Conservation (phyloP, 768 basidiomycete genomes). For the Gloeopeniophorella convolvens region DNA sequence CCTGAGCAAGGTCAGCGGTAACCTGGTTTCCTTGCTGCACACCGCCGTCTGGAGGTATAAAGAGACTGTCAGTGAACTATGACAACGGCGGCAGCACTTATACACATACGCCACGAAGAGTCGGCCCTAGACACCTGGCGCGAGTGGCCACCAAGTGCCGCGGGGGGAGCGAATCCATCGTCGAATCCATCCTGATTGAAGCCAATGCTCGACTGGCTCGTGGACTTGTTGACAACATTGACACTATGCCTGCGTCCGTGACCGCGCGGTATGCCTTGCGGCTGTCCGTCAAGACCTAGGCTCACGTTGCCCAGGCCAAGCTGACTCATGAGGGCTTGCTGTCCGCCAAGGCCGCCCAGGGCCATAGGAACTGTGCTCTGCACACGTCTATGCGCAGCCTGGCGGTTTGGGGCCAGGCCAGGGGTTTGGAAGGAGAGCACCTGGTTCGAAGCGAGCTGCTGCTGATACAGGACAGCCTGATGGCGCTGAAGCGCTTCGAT, state of each 20-base stretch:
- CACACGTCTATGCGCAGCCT: slow-evolving; percentile 64
- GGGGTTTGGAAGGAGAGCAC: slow-evolving; percentile 75
- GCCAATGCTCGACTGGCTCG: slow-evolving; percentile 39
- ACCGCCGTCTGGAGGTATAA: slow-evolving; percentile 50
- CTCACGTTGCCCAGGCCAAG: slow-evolving; percentile 55
- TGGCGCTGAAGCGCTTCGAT: slow-evolving; percentile 89
- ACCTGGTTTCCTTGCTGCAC: slow-evolving; percentile 51
- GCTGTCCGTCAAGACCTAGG: slow-evolving; percentile 56
- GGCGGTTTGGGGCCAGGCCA: slow-evolving; percentile 60
- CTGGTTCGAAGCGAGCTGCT: slow-evolving; percentile 83
- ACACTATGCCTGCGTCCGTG: slow-evolving; percentile 89
- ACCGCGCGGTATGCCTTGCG: slow-evolving; percentile 64
- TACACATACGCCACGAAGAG: slow-evolving; percentile 86
- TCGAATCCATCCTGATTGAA: slow-evolving; percentile 69
- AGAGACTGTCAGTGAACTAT: slow-evolving; percentile 7
- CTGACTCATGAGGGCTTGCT: slow-evolving; percentile 60
- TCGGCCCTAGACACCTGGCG: slow-evolving; percentile 71
- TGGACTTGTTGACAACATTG: slow-evolving; percentile 78
- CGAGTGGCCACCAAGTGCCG: slow-evolving; percentile 59
- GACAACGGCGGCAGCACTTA: slow-evolving; percentile 29
- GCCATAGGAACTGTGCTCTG: slow-evolving; percentile 76
- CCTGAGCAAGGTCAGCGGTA: slow-evolving; percentile 86
- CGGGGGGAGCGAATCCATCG: slow-evolving; percentile 66
- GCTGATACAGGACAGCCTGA: slow-evolving; percentile 84
- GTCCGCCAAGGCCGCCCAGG: slow-evolving; percentile 32